Percentiles rank a stretch among this genome's conserved stretches.
Evolutionary conservation across 805 yeast species (phyloP).

Genomic region (Monosporozyma aquatica): DNA sequence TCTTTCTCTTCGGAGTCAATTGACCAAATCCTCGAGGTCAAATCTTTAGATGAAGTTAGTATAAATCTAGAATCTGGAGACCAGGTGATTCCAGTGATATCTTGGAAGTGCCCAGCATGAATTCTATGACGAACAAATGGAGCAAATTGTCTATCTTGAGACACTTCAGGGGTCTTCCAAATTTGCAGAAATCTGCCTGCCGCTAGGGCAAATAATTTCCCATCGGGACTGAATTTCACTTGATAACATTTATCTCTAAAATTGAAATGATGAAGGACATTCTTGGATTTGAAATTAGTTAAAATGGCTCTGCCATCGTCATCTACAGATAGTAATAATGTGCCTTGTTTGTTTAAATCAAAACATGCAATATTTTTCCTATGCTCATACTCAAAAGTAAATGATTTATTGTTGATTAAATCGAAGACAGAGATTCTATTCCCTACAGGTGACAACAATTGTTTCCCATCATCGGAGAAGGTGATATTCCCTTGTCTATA

Average conservation of each 20-base stretch:
- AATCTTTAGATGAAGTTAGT: conserved; percentile 78
- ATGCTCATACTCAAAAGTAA: conserved; percentile 88
- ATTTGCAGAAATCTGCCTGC: conserved; percentile 75
- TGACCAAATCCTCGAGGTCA: conserved; percentile 81
- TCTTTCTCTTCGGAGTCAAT: conserved; percentile 56
- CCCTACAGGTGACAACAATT: conserved; percentile 85
- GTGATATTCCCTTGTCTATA: conserved; percentile 86
- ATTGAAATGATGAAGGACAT: conserved; percentile 88
- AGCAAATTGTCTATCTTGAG: conserved; percentile 87
- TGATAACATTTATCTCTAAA: conserved; percentile 72
- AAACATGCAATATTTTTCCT: conserved; percentile 71
- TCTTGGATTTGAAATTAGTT: conserved; percentile 73
- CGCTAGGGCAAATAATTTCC: conserved; percentile 78
- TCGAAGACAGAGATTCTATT: conserved; percentile 87
- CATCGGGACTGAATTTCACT: conserved; percentile 81
- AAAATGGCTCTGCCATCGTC: conserved; percentile 88
- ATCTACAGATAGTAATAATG: conserved; percentile 75
- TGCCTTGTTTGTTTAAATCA: conserved; percentile 76
- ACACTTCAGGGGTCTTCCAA: conserved; percentile 80
- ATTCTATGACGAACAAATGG: conserved; percentile 88
- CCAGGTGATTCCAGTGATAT: conserved; percentile 74
- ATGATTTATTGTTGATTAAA: conserved; percentile 71
- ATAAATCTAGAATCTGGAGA: conserved; percentile 84
- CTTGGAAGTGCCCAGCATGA: conserved; percentile 88
- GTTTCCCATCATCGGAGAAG: conserved; percentile 79